A percentile compares a stretch with the other conserved stretches of the same genome.
Evolutionary conservation across 495 filamentous ascomycete species (phyloP).

Genomic region (Aspergillus affinis): DNA sequence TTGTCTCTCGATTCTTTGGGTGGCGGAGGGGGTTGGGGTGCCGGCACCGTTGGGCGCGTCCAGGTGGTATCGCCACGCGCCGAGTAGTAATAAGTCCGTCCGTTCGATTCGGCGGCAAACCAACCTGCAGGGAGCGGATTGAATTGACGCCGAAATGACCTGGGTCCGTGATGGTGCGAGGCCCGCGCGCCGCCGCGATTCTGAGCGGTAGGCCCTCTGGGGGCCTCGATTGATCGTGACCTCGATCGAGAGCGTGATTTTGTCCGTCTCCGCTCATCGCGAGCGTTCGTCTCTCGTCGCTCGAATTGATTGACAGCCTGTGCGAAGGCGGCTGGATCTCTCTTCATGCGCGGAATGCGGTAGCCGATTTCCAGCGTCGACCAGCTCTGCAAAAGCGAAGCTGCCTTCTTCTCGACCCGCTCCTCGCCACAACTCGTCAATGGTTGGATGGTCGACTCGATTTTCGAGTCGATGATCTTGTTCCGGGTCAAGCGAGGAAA

Average conservation of each 20-base stretch:
- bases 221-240: conserved; percentile 52
- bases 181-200: conserved; percentile 65
- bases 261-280: conserved; percentile 59
- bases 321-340: conserved; percentile 53
- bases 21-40: conserved; percentile 58
- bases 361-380: conserved; percentile 88
- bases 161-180: conserved; percentile 54
- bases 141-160: conserved; percentile 54
- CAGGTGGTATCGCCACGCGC: conserved; percentile 73
- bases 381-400: conserved; percentile 77
- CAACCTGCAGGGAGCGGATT: conserved; percentile 73
- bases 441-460: conserved; percentile 77
- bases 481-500: conserved; percentile 92
- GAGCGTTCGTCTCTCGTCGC: conserved; percentile 60
- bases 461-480: conserved; percentile 96
- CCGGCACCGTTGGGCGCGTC: conserved; percentile 68
- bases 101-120: conserved; percentile 70
- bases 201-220: conserved; percentile 50
- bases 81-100: conserved; percentile 79
- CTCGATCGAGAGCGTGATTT: conserved; percentile 53
- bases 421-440: conserved; percentile 70
- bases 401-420: conserved; percentile 68
- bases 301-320: conserved; percentile 60
- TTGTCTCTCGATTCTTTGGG: conserved; percentile 67
- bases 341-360: conserved; percentile 83